Base-by-base conservation (phyloP, 2,329 filamentous ascomycete genomes). In the Ophiostoma quercus region DNA sequence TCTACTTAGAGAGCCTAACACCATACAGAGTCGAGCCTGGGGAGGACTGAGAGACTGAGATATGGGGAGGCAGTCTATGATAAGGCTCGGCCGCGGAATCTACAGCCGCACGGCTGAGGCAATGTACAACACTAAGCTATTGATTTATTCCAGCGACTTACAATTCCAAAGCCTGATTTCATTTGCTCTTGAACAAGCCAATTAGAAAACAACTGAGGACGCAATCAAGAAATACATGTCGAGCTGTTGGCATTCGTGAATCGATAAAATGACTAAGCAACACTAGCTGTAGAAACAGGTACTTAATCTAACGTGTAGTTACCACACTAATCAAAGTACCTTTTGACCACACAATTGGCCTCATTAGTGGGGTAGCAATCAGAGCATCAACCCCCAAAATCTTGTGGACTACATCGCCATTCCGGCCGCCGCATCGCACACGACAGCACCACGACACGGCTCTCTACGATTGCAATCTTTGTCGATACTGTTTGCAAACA, bases 351-450 rank as follows among this genome's bases (percentile, higher is more conserved):
- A 47, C 37, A 47, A 29, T 29, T 25, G 37, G 41, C 34, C 12
- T 29, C 22, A 19, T 34, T 66, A 66, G 65, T 66, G 65, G 65
- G 65, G 65, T 39, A 47, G n/a, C 39, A 66, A 29, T 32, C 65
- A 66, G 51, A 57, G 34, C 34, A 32, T 39, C 34, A 39, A 39
- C 16, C 65, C 12, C 65, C 65, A 29, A 66, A 66, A 41, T 41
- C 41, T n/a, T 65, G 25, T 22, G 65, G 22, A 25, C 22, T 16
- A 47, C 65, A 47, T 66, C 25, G 65, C 34, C 32, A 65, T 41
- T 16, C 12, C 32, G 63, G 16, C 19, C 41, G n/a, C 41, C 63
- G 63, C 34, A 16, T 7, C 11, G 63, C 63, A 66, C 63, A 66
- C 63, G 37, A 43, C 3, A 41, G 5, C 4, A 41, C 22, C 39